Percentiles rank a stretch among this genome's conserved stretches.
These are phyloP conservation scores for Dysphania ambrosioides DNA, from an alignment of 148 eudicot species.

Conservation along the genomic window DNA sequence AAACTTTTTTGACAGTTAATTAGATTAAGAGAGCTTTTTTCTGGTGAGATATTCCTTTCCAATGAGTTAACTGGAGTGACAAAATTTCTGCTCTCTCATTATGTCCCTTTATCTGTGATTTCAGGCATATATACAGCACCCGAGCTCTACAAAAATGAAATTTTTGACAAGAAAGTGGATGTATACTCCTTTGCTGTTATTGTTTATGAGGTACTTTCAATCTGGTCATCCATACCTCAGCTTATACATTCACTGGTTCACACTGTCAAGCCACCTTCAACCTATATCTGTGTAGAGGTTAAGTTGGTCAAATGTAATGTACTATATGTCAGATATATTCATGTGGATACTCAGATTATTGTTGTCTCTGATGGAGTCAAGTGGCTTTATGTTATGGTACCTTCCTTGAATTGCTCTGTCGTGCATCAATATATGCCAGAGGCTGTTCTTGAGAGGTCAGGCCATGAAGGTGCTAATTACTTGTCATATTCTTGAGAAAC, in stretches of 20 bases:
- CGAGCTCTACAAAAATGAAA: slow-evolving; percentile 71
- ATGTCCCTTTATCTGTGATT: background rate
- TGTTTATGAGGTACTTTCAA: slow-evolving; percentile 75
- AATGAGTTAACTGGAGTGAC: background rate
- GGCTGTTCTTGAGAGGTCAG: background rate
- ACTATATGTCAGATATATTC: background rate
- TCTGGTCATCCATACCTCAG: background rate
- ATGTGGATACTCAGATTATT: background rate
- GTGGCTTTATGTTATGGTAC: background rate
- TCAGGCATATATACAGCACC: slow-evolving; percentile 82
- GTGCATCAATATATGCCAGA: background rate
- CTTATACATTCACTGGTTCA: background rate
- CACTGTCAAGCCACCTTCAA: background rate
- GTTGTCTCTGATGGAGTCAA: background rate
- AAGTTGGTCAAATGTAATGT: background rate
- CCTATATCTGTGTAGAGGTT: background rate
- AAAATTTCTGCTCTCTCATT: background rate
- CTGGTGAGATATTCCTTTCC: background rate
- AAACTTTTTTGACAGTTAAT: background rate
- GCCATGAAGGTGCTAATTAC: background rate
- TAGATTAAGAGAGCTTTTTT: background rate
- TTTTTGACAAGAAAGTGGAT: slow-evolving; percentile 89
- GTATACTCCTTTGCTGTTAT: slow-evolving; percentile 82
- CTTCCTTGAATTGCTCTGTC: background rate
- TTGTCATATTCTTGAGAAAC: background rate